A percentile compares a stretch with the other conserved stretches of the same genome.
Evolutionary conservation across 2,329 filamentous ascomycete genomes (phyloP).

Genomic region (Aspergillus brasiliensis): DNA sequence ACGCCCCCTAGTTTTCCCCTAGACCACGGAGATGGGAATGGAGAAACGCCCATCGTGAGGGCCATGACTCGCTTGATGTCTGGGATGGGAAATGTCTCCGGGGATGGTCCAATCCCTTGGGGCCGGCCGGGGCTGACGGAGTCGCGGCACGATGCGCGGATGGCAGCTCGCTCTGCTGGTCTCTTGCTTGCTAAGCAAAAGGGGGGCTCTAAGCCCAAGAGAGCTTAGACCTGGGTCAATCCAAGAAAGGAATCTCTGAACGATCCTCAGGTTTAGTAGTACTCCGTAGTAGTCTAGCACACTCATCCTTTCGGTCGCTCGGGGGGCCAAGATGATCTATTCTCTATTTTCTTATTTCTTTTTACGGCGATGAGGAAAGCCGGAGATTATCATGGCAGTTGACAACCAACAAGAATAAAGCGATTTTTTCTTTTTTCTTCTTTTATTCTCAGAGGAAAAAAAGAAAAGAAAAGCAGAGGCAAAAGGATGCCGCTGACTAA

Average conservation of each 20-base stretch:
- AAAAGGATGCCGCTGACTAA: slow-evolving; percentile 14
- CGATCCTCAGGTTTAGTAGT: slow-evolving; percentile 20
- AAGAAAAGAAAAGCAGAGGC: slow-evolving; percentile 8
- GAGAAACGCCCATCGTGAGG: not conserved
- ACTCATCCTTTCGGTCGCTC: slow-evolving; percentile 16
- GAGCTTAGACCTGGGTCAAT: slow-evolving; percentile 14
- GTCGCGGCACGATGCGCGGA: slow-evolving; percentile 13
- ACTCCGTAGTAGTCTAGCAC: too few relatives aligned
- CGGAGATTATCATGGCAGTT: slow-evolving; percentile 30
- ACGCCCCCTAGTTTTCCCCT: too few relatives aligned
- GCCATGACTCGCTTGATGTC: slow-evolving; percentile 7
- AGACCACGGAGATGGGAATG: too few relatives aligned
- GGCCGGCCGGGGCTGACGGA: slow-evolving; percentile 16
- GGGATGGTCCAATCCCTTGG: slow-evolving; percentile 23
- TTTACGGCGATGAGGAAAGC: slow-evolving; percentile 14
- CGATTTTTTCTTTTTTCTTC: not conserved
- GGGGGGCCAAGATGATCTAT: slow-evolving; percentile 22
- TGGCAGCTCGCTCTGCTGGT: slow-evolving; percentile 19
- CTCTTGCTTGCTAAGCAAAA: slow-evolving; percentile 1
- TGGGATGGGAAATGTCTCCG: slow-evolving; percentile 24
- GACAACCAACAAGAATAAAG: slow-evolving; percentile 16
- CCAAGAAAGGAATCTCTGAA: slow-evolving; percentile 25
- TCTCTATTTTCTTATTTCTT: not conserved
- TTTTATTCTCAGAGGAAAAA: not conserved
- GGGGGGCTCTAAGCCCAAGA: slow-evolving; percentile 7